Conservation (phyloP, 1,284 basidiomycete species). For the Mycena sp. region DNA sequence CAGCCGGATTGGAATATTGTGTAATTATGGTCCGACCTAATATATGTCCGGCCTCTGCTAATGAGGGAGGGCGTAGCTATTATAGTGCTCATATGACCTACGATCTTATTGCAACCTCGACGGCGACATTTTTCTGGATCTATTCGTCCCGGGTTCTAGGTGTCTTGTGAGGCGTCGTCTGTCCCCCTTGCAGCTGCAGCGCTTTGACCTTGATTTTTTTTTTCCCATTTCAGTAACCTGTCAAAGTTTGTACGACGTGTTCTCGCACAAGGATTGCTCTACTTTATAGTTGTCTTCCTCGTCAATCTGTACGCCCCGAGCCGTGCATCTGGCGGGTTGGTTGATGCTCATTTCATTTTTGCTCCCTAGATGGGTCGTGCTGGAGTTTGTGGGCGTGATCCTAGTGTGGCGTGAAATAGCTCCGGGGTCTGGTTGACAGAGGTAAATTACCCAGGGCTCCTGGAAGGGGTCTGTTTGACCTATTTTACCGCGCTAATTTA, state of each 20-base stretch:
- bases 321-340: too few species aligned
- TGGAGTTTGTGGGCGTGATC: constrained; percentile 25
- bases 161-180: constrained; percentile 15
- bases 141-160: constrained; percentile 7
- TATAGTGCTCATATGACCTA: constrained; percentile 25
- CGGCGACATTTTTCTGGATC: constrained; percentile 20
- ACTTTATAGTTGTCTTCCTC: constrained; percentile 15
- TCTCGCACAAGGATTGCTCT: constrained; percentile 27
- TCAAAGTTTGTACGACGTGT: constrained; percentile 25
- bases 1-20: constrained; percentile 29
- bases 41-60: background rate
- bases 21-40: background rate
- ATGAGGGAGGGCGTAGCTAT: constrained; percentile 2
- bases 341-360: background rate
- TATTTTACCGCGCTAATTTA: too few species aligned
- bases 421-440: too few species aligned
- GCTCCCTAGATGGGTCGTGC: constrained; percentile 24
- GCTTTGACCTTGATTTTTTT: too few species aligned
- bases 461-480: too few species aligned
- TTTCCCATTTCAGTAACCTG: constrained; percentile 3
- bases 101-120: constrained; percentile 21
- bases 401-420: too few species aligned
- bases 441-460: too few species aligned
- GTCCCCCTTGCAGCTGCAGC: too few species aligned
- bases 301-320: constrained; percentile 22